phyloP scores from a whole-genome alignment of 768 basidiomycete genomes.

The Erythrobasidium yunnanense region DNA sequence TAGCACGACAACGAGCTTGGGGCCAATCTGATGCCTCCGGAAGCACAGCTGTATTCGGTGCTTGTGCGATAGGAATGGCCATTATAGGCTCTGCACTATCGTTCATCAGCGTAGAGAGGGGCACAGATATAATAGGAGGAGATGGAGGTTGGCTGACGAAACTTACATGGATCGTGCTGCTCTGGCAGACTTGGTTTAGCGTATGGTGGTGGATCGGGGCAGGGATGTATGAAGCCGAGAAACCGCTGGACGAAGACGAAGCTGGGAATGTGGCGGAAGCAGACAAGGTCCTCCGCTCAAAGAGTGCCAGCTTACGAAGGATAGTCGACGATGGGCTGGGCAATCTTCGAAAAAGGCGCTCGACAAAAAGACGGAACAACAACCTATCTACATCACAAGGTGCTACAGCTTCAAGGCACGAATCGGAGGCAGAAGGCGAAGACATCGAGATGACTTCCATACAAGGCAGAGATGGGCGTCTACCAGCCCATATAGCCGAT shows the following conservation, averaged over 20 bases:
- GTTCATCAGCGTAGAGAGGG: slow-evolving; percentile 64
- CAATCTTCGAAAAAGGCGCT: too few relatives aligned
- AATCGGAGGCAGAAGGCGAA: not conserved
- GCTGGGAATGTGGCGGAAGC: too few relatives aligned
- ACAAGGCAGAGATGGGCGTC: not conserved
- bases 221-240: slow-evolving; percentile 29
- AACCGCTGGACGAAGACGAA: slow-evolving; percentile 18
- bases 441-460: slow-evolving; percentile 19
- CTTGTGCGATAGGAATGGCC: slow-evolving; percentile 70
- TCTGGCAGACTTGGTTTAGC: slow-evolving; percentile 68
- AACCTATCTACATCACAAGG: too few relatives aligned
- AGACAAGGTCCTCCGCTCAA: too few relatives aligned
- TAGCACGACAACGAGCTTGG: slow-evolving; percentile 88
- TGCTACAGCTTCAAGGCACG: too few relatives aligned
- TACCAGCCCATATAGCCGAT: not conserved
- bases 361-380: too few relatives aligned
- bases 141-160: slow-evolving; percentile 67
- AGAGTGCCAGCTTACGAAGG: too few relatives aligned
- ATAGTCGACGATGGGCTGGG: too few relatives aligned
- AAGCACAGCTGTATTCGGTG: slow-evolving; percentile 87
- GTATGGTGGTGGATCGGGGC: slow-evolving; percentile 38
- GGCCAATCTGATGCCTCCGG: slow-evolving; percentile 61
- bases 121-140: slow-evolving; percentile 57
- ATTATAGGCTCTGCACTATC: slow-evolving; percentile 72
- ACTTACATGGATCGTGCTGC: slow-evolving; percentile 74